Percentiles rank a stretch among this genome's conserved stretches.
Evolutionary conservation across 768 basidiomycete species (phyloP).

Genomic region (Cystoderma amianthinum): DNA sequence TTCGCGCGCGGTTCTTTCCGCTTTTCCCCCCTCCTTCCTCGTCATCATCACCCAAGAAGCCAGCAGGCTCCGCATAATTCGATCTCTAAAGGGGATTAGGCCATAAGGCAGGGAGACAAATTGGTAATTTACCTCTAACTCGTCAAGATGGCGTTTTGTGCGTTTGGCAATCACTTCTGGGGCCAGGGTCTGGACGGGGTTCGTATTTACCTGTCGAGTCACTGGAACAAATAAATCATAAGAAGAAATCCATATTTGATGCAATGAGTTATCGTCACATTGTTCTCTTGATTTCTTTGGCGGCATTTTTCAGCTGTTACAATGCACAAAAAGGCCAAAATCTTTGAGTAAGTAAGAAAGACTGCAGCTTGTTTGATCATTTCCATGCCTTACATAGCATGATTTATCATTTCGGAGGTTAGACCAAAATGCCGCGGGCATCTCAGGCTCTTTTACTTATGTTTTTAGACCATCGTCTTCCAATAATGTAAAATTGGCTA

Average conservation of each 20-base stretch:
- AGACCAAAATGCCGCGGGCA: too few species aligned
- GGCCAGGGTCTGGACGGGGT: constrained; percentile 34
- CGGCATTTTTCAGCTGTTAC: constrained; percentile 23
- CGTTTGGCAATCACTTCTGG: constrained; percentile 70
- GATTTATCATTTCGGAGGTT: too few species aligned
- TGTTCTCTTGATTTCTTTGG: constrained; percentile 42
- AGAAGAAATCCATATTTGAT: too few species aligned
- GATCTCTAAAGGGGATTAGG: constrained; percentile 43
- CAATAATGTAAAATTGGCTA: too few species aligned
- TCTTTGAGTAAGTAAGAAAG: too few species aligned
- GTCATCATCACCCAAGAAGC: constrained; percentile 39
- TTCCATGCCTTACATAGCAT: too few species aligned
- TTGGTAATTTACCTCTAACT: constrained; percentile 61
- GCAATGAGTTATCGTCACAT: constrained; percentile 23
- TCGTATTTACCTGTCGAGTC: constrained; percentile 44
- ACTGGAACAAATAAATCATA: constrained; percentile 15
- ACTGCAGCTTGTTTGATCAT: too few species aligned
- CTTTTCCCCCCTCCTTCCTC: constrained; percentile 36
- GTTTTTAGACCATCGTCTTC: too few species aligned
- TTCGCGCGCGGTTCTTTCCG: constrained; percentile 63
- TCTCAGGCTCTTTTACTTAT: too few species aligned
- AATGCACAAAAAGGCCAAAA: not conserved
- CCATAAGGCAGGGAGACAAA: too few species aligned
- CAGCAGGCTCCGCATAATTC: constrained; percentile 63
- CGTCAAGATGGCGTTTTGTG: constrained; percentile 71